Conservation (phyloP, 202 grass and related monocot species). For the Panicum hallii region DNA sequence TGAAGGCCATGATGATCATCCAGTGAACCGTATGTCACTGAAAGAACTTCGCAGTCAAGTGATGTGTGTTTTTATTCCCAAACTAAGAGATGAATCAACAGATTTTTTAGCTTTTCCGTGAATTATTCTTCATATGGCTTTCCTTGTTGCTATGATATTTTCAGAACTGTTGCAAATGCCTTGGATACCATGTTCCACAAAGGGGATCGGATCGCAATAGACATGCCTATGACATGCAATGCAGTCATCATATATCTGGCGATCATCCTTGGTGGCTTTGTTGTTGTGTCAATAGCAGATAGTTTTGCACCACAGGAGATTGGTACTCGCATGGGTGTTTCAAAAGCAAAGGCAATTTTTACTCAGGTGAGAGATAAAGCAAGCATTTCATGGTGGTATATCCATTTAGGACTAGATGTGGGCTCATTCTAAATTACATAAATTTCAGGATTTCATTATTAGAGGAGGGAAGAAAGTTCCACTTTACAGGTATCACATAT, state of each 20-base stretch:
- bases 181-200: constrained; percentile 83
- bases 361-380: constrained; percentile 64
- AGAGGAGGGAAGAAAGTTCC: constrained; percentile 87
- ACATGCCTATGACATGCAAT: constrained; percentile 97
- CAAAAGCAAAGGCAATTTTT: constrained; percentile 88
- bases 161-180: constrained; percentile 75
- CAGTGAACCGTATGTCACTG: constrained; percentile 75
- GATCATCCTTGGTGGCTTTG: constrained; percentile 77
- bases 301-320: constrained; percentile 89
- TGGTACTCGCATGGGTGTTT: constrained; percentile 65
- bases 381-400: neutral
- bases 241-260: constrained; percentile 92
- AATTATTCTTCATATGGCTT: constrained; percentile 1
- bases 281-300: constrained; percentile 98
- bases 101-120: neutral
- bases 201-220: constrained; percentile 85
- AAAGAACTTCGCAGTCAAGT: constrained; percentile 82
- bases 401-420: constrained; percentile 2
- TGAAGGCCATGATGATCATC: constrained; percentile 77
- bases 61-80: constrained; percentile 56
- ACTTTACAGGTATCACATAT: constrained; percentile 80
- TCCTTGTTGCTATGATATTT: constrained; percentile 36
- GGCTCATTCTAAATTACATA: constrained; percentile 27
- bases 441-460: constrained; percentile 89
- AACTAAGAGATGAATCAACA: constrained; percentile 15